Evolutionary conservation across 805 yeast genomes (phyloP), one percentile per base, ranked within the genome.

Genomic region (Kuraishia capsulata): DNA sequence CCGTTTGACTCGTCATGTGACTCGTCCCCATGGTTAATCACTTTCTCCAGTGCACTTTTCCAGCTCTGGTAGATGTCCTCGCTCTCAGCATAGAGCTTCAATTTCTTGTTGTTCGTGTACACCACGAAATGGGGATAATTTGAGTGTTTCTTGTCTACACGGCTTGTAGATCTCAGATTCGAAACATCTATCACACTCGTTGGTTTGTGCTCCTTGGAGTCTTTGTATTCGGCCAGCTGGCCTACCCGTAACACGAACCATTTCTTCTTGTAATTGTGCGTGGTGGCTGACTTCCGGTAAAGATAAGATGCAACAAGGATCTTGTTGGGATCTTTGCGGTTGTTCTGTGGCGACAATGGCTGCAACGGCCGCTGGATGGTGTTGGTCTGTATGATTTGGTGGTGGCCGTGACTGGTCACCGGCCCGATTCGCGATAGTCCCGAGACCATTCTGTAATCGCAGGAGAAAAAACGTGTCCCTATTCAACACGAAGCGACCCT

Each of bases 171-270:
- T 5, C 45, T 44, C 8, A 44, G 49, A 44, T 44, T 45, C 29
- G 25, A 47, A 20, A 43, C 50, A 54, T 41, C 50, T 8, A 62
- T 46, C 11, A 66, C 67, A 35, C 44, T 51, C 18, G 51, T 42
- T 0, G 70, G 64, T 37, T 61, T 61, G 46, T 62, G 56, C 43
- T 66, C 71, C 20, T 47, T 43, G 5, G 58, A 43, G 41, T 63
- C 64, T 37, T 62, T 62, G 45, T 66, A 66, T 48, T 60, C 64
- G 8, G 63, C 49, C 16, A 65, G 47, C 42, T 64, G 70, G 33
- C 59, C 50, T n/a, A 48, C 45, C 24, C 71, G 45, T 4, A 66
- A 49, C 4, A 61, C 65, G 30, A 58, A 61, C 71, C 71, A 66
- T 24, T 50, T 46, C 39, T 50, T 54, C 43, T 62, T 62, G 66